Base-by-base conservation (phyloP, 176 grass and related monocot genomes). In the Oryza officinalis region DNA sequence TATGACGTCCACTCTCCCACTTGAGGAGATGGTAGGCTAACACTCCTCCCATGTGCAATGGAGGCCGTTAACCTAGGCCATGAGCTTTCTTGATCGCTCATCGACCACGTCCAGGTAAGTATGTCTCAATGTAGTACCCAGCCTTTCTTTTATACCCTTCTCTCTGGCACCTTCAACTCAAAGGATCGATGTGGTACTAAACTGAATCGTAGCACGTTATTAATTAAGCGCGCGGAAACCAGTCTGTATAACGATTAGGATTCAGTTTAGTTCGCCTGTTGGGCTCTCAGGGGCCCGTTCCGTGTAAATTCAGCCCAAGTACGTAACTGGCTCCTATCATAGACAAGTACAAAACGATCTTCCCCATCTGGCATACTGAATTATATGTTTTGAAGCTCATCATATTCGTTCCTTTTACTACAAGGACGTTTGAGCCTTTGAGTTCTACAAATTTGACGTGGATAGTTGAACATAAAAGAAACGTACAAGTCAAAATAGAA, bases 91-190 rank as follows among this genome's bases (percentile, higher is more conserved):
- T 85, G 88, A 80, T 86, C 66, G 3, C 38, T 37, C 88, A 79
- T 86, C 0, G 77, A 88, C 49, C 78, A 77, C 61, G 77, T 85
- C 88, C 67, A 93, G 81, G 88, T 90, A 93, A 93, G 91, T 86
- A 61, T 64, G 15, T 22, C 1, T n/a, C 9, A 13, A 25, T 12
- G 45, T 61, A 4, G 71, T 8, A 18, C 63, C 25, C 0, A 2
- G 0, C 49, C 49, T 4, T 67, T 18, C 2, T 70, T 82, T 87
- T 76, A 13, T 74, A 67, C 18, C 15, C 59, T 40, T 6, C 14
- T 78, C 35, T 2, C 6, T 4, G 4, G 17, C 40, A 27, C 77
- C 5, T 67, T 8, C 41, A 23, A 13, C 18, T 67, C 18, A 2
- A n/a, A 79, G 18, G 0, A 31, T 18, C 61, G 14, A 60, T 46